Base-by-base conservation (phyloP, 345 rosid species). In the Eucalyptus regnans region DNA sequence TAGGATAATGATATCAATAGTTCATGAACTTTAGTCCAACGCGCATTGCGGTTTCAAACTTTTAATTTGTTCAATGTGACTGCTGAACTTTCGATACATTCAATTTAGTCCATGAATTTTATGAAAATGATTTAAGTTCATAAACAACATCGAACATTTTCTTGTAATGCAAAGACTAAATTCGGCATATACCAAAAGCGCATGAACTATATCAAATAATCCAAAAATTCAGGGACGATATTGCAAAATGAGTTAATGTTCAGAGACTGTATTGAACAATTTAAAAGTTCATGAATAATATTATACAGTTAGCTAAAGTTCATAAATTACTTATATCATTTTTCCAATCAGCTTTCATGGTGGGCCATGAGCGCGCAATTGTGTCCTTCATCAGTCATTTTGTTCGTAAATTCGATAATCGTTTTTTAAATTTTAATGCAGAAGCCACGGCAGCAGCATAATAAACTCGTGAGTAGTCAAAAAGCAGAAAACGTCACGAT, bases 11-110 rank as follows among this genome's bases (percentile, higher is more conserved):
- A 56, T 22, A 56, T 56, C 2, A 56, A 56, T 1, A 22, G 3
- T 56, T 56, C 6, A 22, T 23, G 3, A 56, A 23, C 1, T 4
- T 4, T 23, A 9, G 29, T 56, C 5, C 1, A 56, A 56, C 0
- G 0, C 23, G 0, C 0, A 0, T 8, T 56, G 6, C 0, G 0
- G 9, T 52, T 0, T 0, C 4, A 7, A 52, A 7, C 0, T 56
- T 56, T 56, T 56, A 56, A 56, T 56, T 56, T 56, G 3, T 56
- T 56, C 0, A 23, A 22, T 2, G 1, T 56, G 12, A 0, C 1
- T 9, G 0, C 0, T 9, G 27, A 56, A 56, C 6, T 56, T 56
- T 56, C 9, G 6, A 23, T 1, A 23, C 29, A 9, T 56, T 23
- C 6, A 23, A 23, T 56, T 56, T 56, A 56, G 4, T 22, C 1